Conservation (phyloP, 257 asterid species). For the Galeopsis tetrahit region DNA sequence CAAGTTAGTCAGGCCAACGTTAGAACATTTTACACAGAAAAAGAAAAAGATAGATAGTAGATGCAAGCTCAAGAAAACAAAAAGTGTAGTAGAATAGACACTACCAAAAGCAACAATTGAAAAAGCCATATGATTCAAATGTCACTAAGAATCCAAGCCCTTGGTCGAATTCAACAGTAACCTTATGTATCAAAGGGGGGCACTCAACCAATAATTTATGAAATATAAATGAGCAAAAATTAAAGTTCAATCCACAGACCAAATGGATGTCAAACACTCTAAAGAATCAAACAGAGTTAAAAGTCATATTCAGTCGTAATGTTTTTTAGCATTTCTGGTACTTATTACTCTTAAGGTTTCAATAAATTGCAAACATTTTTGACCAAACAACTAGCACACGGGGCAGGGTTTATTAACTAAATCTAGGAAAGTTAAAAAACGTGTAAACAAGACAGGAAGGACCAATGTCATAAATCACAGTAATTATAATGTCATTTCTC, state of each 20-base stretch:
- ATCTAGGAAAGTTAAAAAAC: neutral
- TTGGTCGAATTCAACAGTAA: neutral
- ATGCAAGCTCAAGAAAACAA: neutral
- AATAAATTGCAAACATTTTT: no score
- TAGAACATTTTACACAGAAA: no score
- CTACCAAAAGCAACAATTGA: neutral
- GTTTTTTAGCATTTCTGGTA: no score
- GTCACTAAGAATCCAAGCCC: neutral
- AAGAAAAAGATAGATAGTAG: neutral
- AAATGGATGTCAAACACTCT: neutral
- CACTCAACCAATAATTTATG: neutral
- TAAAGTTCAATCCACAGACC: neutral
- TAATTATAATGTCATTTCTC: neutral
- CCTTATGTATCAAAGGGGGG: neutral
- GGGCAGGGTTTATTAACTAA: neutral
- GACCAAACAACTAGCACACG: no score
- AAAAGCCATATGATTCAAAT: neutral
- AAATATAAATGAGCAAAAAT: neutral
- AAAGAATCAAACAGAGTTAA: neutral
- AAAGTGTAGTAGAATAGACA: neutral
- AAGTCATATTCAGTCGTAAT: no score
- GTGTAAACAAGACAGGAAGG: neutral
- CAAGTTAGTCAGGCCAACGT: neutral
- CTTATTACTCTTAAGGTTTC: no score
- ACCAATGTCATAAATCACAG: neutral